Conservation (phyloP, 352 stramenopile species). For the Pythium sukuiense region DNA sequence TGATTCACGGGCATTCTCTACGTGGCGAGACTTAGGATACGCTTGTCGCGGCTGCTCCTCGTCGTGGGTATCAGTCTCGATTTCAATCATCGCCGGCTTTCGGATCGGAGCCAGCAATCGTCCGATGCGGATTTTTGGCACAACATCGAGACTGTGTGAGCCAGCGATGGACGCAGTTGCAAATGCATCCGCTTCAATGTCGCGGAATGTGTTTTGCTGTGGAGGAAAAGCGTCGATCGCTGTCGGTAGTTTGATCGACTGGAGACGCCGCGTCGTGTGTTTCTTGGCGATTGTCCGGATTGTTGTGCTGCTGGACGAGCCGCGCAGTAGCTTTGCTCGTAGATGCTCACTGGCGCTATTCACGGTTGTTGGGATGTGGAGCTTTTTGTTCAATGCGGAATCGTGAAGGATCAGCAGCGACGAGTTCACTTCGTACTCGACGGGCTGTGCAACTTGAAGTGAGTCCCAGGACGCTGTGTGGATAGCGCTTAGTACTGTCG, state of each 20-base stretch:
- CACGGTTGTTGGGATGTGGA: slow-evolving; percentile 26
- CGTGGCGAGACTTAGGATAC: too few species aligned
- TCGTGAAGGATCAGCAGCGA: slow-evolving; percentile 56
- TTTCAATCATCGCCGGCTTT: slow-evolving; percentile 40
- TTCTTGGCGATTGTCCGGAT: slow-evolving; percentile 46
- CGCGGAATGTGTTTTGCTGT: slow-evolving; percentile 5
- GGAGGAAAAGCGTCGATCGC: slow-evolving; percentile 45
- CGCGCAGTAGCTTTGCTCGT: slow-evolving; percentile 10
- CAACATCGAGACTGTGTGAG: slow-evolving; percentile 32
- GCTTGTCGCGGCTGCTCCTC: neutral
- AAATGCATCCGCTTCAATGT: slow-evolving; percentile 19
- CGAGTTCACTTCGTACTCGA: slow-evolving; percentile 64
- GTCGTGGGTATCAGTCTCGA: neutral
- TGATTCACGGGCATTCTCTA: neutral
- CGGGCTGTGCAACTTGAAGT: slow-evolving; percentile 41
- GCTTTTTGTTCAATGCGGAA: slow-evolving; percentile 31
- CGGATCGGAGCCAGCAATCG: slow-evolving; percentile 48
- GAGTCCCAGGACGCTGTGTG: slow-evolving; percentile 46
- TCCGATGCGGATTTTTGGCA: slow-evolving; percentile 44
- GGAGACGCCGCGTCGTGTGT: slow-evolving; percentile 47
- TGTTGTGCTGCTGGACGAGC: slow-evolving; percentile 26
- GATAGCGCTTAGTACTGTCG: slow-evolving; percentile 21
- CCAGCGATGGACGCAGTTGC: neutral
- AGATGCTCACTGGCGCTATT: slow-evolving; percentile 14
- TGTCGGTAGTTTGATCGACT: slow-evolving; percentile 51